Evolutionary conservation across 306 rosid species (phyloP).

Genomic region (Pyrus communis): DNA sequence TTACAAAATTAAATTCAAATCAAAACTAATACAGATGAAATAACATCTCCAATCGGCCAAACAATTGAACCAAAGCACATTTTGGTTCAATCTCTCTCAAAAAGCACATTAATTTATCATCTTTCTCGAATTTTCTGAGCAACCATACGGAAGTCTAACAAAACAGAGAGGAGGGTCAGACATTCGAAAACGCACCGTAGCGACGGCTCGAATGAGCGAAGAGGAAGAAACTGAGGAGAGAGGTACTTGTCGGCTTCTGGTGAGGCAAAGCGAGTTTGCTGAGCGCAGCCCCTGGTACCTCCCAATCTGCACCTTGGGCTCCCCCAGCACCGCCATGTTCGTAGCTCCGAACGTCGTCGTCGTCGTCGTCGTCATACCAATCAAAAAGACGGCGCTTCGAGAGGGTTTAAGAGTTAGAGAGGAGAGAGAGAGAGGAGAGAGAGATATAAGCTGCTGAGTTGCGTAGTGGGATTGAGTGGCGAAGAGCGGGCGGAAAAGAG

Average conservation of each 20-base stretch:
- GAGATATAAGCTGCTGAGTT: neutral
- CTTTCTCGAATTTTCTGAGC: neutral
- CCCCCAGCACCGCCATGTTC: slow-evolving; percentile 37
- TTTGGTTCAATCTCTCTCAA: neutral
- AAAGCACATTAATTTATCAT: neutral
- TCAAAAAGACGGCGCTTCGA: neutral
- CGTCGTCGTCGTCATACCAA: slow-evolving; percentile 39
- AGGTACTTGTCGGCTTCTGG: slow-evolving; percentile 15
- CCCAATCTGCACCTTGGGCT: slow-evolving; percentile 54
- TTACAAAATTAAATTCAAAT: neutral
- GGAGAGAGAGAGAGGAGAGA: neutral
- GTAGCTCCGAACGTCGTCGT: slow-evolving; percentile 63
- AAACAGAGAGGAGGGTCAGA: neutral
- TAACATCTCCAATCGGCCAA: neutral
- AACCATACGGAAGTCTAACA: slow-evolving; percentile 5
- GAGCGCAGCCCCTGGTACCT: slow-evolving; percentile 53
- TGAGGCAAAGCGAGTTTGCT: slow-evolving; percentile 37
- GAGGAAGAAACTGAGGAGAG: slow-evolving; percentile 33
- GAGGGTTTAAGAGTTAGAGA: neutral
- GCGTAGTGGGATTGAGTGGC: slow-evolving; percentile 18
- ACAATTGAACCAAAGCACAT: neutral
- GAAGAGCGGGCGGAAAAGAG: neutral
- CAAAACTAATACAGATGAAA: too few relatives aligned
- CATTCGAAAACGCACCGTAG: slow-evolving; percentile 45
- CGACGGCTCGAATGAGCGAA: slow-evolving; percentile 50